Evolutionary conservation across 345 rosid species (phyloP), one percentile per base, ranked within the genome.

Genomic region (Diplotaxis tenuifolia): DNA sequence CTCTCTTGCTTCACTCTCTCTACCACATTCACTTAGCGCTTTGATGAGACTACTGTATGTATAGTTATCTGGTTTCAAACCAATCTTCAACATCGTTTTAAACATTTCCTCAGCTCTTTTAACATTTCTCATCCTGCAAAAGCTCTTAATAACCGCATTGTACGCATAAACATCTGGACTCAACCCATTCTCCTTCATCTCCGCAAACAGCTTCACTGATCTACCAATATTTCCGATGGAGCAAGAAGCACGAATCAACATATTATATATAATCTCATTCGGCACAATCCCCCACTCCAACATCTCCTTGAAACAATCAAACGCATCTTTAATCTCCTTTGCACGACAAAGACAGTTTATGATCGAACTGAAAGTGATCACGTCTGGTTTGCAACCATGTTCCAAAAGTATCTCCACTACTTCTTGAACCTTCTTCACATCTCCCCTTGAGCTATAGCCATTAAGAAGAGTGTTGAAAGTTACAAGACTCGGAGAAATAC

Each of bases 251-350:
- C 82, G 96, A 52, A 90, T 81, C 42, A 95, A 27, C 49, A 86
- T 87, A 72, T 89, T 87, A 79, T 89, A 88, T 18, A 87, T 90
- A 67, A 87, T 82, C 68, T 81, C 80, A 74, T 83, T 95, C 50
- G 96, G 96, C 73, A 83, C 54, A 75, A 90, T 79, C n/a, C 89
- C 88, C 96, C 99, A 92, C 62, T 83, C 84, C 66, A 75, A 31
- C 96, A 92, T 90, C 82, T 95, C 99, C 31, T 72, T 25, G 56
- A 95, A 85, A 84, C 99, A 92, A 71, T 81, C 85, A 52, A 92
- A 84, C 15, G 99, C 96, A 77, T 95, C 97, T 32, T 87, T 86
- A 20, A 82, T 58, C 77, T 59, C 73, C 45, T 79, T 75, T 67
- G 82, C 86, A 79, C 84, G 85, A 75, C 93, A 89, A 63, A 95